phyloP scores from a whole-genome alignment of 805 yeast genomes.

The Peterozyma xylosa region DNA sequence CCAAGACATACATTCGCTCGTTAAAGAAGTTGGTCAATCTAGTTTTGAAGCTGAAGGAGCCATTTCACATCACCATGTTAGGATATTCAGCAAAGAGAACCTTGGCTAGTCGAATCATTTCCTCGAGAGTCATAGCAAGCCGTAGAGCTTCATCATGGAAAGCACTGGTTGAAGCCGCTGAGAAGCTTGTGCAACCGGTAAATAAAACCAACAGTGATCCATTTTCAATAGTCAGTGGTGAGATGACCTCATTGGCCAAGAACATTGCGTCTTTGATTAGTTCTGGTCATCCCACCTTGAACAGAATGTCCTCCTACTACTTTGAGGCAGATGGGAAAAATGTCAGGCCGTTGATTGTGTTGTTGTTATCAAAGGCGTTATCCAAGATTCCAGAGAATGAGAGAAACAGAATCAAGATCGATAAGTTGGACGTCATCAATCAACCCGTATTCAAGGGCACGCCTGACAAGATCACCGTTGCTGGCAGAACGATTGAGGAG shows the following conservation, averaged over 20 bases:
- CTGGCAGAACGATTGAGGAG: conserved; percentile 52
- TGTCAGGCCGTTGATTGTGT: conserved; percentile 84
- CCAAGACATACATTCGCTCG: no score
- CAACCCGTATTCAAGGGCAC: conserved; percentile 59
- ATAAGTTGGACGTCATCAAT: conserved; percentile 55
- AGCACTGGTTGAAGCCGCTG: conserved; percentile 67
- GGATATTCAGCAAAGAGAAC: no score
- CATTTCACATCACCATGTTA: no score
- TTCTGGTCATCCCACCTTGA: conserved; percentile 88
- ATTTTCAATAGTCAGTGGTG: conserved; percentile 82
- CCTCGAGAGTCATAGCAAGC: no score
- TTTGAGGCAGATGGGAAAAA: conserved; percentile 96
- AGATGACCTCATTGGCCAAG: conserved; percentile 82
- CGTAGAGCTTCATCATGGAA: conserved; percentile 21
- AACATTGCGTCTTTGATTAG: conserved; percentile 85
- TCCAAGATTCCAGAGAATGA: conserved; percentile 63
- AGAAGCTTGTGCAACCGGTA: conserved; percentile 61
- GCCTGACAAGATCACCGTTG: conserved; percentile 43
- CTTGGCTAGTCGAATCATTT: no score
- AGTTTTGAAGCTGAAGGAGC: no score
- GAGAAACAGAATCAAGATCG: conserved; percentile 58
- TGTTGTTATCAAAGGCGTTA: conserved; percentile 75
- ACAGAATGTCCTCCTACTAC: conserved; percentile 89
- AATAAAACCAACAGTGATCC: conserved; percentile 59
- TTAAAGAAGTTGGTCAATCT: no score